These are phyloP conservation scores for Acanthamoeba royreba DNA, from an alignment of 208 protist genomes.

Conservation along the genomic window DNA sequence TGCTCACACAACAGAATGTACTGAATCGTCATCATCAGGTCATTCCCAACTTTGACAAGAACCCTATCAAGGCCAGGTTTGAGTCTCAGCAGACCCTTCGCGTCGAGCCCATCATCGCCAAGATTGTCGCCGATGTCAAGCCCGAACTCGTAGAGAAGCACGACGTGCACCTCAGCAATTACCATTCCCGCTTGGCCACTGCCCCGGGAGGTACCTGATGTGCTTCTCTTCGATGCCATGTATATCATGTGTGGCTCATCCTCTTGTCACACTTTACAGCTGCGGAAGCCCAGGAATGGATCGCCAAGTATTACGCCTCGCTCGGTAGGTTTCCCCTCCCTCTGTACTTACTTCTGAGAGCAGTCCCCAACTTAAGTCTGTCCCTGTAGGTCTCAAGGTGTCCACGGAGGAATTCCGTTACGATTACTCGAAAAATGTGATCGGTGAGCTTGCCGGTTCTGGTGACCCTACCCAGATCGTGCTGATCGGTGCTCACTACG, in stretches of 20 bases:
- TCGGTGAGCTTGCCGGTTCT: not conserved
- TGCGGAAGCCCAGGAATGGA: not conserved
- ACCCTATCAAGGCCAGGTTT: not conserved
- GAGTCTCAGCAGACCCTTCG: not conserved
- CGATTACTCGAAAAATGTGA: not conserved
- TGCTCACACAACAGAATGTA: too few relatives aligned
- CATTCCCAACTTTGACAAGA: not conserved
- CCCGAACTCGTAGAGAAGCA: not conserved
- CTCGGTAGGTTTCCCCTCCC: not conserved
- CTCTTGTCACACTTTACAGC: too few relatives aligned
- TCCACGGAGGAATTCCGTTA: not conserved
- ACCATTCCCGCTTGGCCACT: not conserved
- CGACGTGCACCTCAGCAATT: not conserved
- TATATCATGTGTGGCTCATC: too few relatives aligned
- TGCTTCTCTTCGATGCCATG: not conserved
- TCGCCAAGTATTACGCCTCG: not conserved
- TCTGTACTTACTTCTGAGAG: not conserved
- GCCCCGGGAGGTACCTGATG: not conserved
- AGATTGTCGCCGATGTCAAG: not conserved
- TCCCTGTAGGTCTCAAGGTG: not conserved
- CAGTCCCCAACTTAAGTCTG: not conserved
- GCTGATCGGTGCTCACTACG: not conserved
- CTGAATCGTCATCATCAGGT: too few relatives aligned
- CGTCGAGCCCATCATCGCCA: not conserved
- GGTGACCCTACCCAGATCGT: not conserved